Conservation (phyloP, 495 filamentous ascomycete species). For the Hyaloscypha hepaticicola region DNA sequence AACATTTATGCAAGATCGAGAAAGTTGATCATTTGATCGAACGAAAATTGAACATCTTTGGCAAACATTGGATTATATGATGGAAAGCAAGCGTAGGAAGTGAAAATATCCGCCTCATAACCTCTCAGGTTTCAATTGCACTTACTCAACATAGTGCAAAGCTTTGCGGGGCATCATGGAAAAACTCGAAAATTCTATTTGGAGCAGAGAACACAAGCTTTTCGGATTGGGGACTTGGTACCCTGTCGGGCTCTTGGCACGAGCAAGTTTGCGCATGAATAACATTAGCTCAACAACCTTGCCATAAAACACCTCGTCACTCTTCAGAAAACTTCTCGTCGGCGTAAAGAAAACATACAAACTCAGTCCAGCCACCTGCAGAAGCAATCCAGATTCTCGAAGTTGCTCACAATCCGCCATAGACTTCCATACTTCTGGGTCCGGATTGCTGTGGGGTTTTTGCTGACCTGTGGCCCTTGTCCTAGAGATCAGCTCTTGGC, state of each 20-base stretch:
- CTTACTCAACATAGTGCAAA: neutral
- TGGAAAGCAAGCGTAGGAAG: neutral
- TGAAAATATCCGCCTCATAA: neutral
- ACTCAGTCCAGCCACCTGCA: neutral
- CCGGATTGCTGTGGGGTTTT: no score
- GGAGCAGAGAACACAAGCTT: neutral
- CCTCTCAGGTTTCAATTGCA: neutral
- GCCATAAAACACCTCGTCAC: neutral
- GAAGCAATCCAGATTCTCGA: no score
- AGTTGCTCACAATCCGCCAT: no score
- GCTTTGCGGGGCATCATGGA: neutral
- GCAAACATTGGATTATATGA: neutral
- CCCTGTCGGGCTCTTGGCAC: neutral
- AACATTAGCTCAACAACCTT: neutral
- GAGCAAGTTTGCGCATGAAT: constrained; percentile 1
- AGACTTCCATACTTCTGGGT: no score
- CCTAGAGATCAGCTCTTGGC: no score
- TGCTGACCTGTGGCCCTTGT: no score
- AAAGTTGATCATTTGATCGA: no score
- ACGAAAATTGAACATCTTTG: no score
- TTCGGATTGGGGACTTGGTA: neutral
- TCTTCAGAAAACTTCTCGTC: neutral
- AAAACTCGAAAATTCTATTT: neutral
- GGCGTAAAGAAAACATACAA: neutral
- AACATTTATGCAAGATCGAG: no score